Evolutionary conservation across 305 asterid genomes (phyloP).

Genomic region (Euphrasia arctica): DNA sequence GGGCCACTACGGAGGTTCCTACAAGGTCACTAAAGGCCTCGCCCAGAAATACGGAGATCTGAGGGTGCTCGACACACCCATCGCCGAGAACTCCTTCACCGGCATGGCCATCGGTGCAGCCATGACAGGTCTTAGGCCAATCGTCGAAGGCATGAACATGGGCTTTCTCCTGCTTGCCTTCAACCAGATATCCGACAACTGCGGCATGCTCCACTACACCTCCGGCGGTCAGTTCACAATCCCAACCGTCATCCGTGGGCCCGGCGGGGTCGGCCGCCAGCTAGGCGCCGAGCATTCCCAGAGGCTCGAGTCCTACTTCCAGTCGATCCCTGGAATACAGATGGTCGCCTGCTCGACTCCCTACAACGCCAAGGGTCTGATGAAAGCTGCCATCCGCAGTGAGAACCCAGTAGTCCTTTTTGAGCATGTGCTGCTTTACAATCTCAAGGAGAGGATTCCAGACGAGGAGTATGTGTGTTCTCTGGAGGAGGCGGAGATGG

Average conservation of each 20-base stretch:
- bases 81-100: conserved; percentile 71
- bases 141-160: conserved; percentile 79
- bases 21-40: conserved; percentile 65
- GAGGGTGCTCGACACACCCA: conserved; percentile 84
- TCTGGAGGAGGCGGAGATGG: conserved; percentile 80
- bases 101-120: conserved; percentile 83
- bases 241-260: conserved; percentile 68
- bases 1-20: conserved; percentile 81
- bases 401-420: conserved; percentile 69
- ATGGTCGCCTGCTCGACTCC: conserved; percentile 84
- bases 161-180: conserved; percentile 74
- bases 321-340: conserved; percentile 69
- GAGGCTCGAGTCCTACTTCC: conserved; percentile 69
- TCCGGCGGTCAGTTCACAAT: conserved; percentile 76
- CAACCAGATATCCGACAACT: conserved; percentile 72
- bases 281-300: conserved; percentile 83
- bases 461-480: conserved; percentile 56
- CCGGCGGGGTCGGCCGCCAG: conserved; percentile 80
- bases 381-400: conserved; percentile 70
- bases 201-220: conserved; percentile 81
- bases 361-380: conserved; percentile 66
- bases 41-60: conserved; percentile 69
- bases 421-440: conserved; percentile 67
- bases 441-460: conserved; percentile 62
- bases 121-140: conserved; percentile 68